Conservation (phyloP, 305 asterid genomes). For the Ajuga reptans region DNA sequence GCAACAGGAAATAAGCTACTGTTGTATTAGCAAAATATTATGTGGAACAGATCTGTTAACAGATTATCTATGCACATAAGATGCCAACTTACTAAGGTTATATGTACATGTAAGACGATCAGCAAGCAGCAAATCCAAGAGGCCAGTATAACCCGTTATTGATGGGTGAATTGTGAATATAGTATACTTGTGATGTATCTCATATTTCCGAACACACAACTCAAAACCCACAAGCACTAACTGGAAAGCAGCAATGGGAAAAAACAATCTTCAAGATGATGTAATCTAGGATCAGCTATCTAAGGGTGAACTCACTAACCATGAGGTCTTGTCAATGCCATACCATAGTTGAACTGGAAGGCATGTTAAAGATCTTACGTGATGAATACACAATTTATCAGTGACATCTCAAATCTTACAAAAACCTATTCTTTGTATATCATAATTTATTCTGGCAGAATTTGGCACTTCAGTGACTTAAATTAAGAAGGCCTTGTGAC, state of each 20-base stretch:
- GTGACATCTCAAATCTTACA: constrained; percentile 1
- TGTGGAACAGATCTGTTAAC: constrained; percentile 1
- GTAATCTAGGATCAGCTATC: background rate
- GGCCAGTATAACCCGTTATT: background rate
- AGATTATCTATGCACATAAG: constrained; percentile 13
- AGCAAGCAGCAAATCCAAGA: constrained; percentile 9
- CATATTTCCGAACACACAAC: background rate
- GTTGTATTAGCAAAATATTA: constrained; percentile 10
- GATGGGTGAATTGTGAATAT: background rate
- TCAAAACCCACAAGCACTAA: constrained; percentile 11
- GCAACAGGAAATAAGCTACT: constrained; percentile 7
- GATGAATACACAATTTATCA: constrained; percentile 4
- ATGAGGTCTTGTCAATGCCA: background rate
- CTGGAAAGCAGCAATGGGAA: background rate
- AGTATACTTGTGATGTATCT: background rate
- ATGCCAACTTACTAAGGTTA: background rate
- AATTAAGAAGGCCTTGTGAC: constrained; percentile 11
- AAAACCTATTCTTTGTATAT: background rate
- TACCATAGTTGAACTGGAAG: background rate
- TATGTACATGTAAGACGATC: background rate
- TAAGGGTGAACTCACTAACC: background rate
- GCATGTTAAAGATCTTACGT: constrained; percentile 8
- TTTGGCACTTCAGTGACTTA: background rate
- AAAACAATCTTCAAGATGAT: background rate
- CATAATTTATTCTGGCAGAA: background rate